Percentiles rank a stretch among this genome's conserved stretches.
These are phyloP conservation scores for Mucor velutinosus DNA, from an alignment of 371 early-diverging fungal genomes.

Conservation along the genomic window DNA sequence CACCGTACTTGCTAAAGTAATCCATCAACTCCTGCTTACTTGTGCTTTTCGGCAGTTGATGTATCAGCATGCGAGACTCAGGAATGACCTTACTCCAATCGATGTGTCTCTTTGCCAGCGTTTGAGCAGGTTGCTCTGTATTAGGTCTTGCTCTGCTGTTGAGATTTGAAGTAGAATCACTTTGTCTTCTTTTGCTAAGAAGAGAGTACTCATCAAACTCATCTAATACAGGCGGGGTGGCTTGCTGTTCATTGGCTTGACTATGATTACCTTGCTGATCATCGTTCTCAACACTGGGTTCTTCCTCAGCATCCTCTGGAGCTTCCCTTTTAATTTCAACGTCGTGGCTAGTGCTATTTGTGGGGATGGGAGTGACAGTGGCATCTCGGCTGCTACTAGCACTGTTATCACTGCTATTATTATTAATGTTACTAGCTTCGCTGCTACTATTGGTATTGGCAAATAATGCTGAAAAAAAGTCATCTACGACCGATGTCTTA, in stretches of 20 bases:
- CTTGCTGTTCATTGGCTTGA: conserved; percentile 6
- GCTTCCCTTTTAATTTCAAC: neutral
- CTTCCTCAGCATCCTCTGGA: conserved; percentile 1
- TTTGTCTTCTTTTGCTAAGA: conserved; percentile 35
- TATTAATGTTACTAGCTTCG: conserved; percentile 21
- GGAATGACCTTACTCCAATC: conserved; percentile 35
- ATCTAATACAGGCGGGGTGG: conserved; percentile 32
- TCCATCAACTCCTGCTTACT: conserved; percentile 40
- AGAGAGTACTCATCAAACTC: conserved; percentile 56
- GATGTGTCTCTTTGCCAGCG: conserved; percentile 30
- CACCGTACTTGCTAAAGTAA: conserved; percentile 51
- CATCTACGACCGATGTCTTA: conserved; percentile 45
- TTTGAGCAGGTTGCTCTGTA: conserved; percentile 11
- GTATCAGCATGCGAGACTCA: conserved; percentile 49
- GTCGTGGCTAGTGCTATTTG: neutral
- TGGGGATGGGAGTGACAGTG: neutral
- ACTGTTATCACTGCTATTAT: conserved; percentile 49
- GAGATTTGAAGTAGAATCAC: conserved; percentile 1
- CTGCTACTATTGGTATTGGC: conserved; percentile 23
- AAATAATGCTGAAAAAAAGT: conserved; percentile 53
- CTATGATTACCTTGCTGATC: neutral
- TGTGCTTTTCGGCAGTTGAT: conserved; percentile 36
- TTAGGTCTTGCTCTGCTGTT: neutral
- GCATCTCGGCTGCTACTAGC: neutral
- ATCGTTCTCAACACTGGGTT: neutral